These are phyloP conservation scores for Bipolaris gigantea DNA, from an alignment of 2,329 filamentous ascomycete species.

Conservation along the genomic window DNA sequence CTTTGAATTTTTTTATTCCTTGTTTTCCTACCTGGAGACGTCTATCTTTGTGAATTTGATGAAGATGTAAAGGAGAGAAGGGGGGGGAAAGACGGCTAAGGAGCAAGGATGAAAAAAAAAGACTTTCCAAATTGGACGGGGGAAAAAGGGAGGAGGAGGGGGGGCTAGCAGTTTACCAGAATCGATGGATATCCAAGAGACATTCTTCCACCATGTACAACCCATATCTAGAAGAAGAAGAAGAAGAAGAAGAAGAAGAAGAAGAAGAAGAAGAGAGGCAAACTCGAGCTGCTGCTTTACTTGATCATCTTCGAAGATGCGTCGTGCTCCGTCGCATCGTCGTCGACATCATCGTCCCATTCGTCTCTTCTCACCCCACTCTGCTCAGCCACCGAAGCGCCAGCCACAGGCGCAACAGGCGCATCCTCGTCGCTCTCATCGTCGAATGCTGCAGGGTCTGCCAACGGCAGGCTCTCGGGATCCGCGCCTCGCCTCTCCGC, in stretches of 20 bases:
- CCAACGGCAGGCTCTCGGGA: constrained; percentile 44
- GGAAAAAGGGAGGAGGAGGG: too few relatives aligned
- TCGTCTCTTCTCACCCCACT: constrained; percentile 44
- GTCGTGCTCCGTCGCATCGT: constrained; percentile 37
- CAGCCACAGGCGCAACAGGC: constrained; percentile 10
- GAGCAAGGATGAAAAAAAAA: too few relatives aligned
- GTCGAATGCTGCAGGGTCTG: constrained; percentile 53
- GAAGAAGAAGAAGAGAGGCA: background rate
- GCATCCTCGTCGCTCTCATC: constrained; percentile 49
- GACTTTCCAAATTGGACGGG: background rate
- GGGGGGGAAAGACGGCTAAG: too few relatives aligned
- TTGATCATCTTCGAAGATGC: constrained; percentile 21
- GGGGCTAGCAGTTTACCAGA: background rate
- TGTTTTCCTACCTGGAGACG: too few relatives aligned
- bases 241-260: too few relatives aligned
- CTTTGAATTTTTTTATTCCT: too few relatives aligned
- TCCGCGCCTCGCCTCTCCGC: constrained; percentile 23
- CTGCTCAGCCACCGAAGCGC: constrained; percentile 17
- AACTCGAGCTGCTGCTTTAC: background rate
- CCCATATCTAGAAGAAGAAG: background rate
- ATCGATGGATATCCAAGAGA: too few relatives aligned
- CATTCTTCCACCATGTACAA: background rate
- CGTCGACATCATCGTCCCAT: constrained; percentile 45
- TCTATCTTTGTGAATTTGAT: too few relatives aligned
- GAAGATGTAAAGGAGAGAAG: too few relatives aligned